Conservation (phyloP, 2,329 filamentous ascomycete species). For the Trichoderma atrobrunneum region DNA sequence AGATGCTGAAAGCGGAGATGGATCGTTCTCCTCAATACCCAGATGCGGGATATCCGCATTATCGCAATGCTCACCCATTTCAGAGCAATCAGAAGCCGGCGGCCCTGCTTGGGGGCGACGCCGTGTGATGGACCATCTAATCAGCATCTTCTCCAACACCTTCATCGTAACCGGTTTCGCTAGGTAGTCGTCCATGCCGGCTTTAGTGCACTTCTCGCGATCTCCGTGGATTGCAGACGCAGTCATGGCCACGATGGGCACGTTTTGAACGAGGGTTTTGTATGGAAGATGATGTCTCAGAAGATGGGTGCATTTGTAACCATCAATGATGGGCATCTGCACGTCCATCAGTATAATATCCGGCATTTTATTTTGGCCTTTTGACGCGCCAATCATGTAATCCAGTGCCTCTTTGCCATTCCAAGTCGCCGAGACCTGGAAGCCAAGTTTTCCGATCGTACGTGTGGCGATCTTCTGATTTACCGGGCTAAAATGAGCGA, state of each 20-base stretch:
- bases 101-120: constrained; percentile 28
- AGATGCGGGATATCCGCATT: constrained; percentile 42
- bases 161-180: constrained; percentile 70
- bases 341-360: constrained; percentile 79
- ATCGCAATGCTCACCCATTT: constrained; percentile 42
- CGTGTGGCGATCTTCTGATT: constrained; percentile 76
- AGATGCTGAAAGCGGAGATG: constrained; percentile 17
- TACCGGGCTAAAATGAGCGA: constrained; percentile 45
- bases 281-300: constrained; percentile 68
- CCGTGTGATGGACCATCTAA: constrained; percentile 58
- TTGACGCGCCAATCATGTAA: constrained; percentile 59
- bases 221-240: constrained; percentile 76
- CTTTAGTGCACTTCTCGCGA: constrained; percentile 67
- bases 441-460: constrained; percentile 71
- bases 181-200: constrained; percentile 75
- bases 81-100: constrained; percentile 45
- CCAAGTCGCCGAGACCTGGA: constrained; percentile 68
- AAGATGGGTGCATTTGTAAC: constrained; percentile 72
- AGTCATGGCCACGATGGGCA: constrained; percentile 80
- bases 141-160: constrained; percentile 66
- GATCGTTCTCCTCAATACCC: constrained; percentile 30
- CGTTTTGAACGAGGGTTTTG: constrained; percentile 54
- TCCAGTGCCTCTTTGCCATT: constrained; percentile 77
- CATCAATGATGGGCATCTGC: constrained; percentile 74
- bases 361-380: constrained; percentile 54